These are phyloP conservation scores for Ophiostoma pallidulum DNA, from an alignment of 2,329 filamentous ascomycete species.

Conservation along the genomic window DNA sequence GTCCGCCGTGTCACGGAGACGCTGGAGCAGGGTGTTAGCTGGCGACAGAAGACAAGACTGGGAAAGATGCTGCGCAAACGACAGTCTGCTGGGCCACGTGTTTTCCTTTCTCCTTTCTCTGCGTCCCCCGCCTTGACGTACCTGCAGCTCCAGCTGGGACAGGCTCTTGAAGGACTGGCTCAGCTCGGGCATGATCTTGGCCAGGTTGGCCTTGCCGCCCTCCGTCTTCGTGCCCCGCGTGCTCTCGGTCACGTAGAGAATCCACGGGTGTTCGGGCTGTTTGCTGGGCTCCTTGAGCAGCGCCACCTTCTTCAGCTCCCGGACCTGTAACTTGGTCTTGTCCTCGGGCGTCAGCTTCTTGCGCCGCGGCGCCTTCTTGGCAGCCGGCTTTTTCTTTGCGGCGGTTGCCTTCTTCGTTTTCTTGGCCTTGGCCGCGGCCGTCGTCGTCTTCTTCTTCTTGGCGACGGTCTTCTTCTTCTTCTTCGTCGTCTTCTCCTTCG, in stretches of 20 bases:
- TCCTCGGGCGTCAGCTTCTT: conserved; percentile 31
- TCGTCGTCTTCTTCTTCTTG: conserved; percentile 17
- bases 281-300: conserved; percentile 31
- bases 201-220: conserved; percentile 8
- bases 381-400: conserved; percentile 18
- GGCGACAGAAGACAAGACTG: no score
- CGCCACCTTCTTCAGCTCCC: conserved; percentile 31
- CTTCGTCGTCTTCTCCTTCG: conserved; percentile 20
- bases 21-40: conserved; percentile 22
- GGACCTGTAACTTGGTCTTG: conserved; percentile 25
- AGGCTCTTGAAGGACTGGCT: conserved; percentile 31
- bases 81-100: no score
- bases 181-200: conserved; percentile 21
- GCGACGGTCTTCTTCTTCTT: conserved; percentile 19
- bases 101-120: no score
- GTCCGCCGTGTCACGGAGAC: conserved; percentile 24
- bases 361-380: conserved; percentile 18
- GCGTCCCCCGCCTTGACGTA: no score
- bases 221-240: conserved; percentile 19
- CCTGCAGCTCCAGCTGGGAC: conserved; percentile 33
- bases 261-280: conserved; percentile 28
- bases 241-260: conserved; percentile 27
- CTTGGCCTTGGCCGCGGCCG: conserved; percentile 19
- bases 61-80: neutral
- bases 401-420: conserved; percentile 2